These are phyloP conservation scores for Bimuria novae-zelandiae DNA, from an alignment of 2,329 filamentous ascomycete species.

Conservation along the genomic window DNA sequence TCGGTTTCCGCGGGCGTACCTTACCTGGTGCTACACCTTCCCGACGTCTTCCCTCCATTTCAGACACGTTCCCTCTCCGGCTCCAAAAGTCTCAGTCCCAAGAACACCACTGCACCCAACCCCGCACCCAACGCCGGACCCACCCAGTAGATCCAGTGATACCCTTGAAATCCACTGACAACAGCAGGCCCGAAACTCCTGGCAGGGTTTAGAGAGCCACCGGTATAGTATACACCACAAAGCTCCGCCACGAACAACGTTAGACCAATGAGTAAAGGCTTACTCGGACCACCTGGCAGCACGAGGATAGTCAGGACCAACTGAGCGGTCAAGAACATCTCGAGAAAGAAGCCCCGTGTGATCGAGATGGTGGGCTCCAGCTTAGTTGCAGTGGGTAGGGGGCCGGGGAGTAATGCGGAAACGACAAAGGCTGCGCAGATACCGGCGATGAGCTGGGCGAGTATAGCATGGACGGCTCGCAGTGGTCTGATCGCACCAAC, in stretches of 20 bases:
- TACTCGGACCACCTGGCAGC: constrained; percentile 52
- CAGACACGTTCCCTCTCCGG: background rate
- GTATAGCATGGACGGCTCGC: constrained; percentile 20
- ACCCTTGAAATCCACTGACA: constrained; percentile 14
- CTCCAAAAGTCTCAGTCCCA: constrained; percentile 1
- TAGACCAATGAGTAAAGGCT: constrained; percentile 69
- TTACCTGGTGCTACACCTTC: too few species aligned
- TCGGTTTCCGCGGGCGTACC: too few species aligned
- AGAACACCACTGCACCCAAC: background rate
- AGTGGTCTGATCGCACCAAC: constrained; percentile 21
- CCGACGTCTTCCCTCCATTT: too few species aligned
- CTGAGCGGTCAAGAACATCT: constrained; percentile 32
- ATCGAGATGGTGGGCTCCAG: constrained; percentile 19
- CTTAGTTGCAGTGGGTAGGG: constrained; percentile 23
- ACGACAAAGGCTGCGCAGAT: constrained; percentile 34
- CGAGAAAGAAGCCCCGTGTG: constrained; percentile 26
- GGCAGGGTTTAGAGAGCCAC: constrained; percentile 51
- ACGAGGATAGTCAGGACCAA: constrained; percentile 52
- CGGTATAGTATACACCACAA: constrained; percentile 53
- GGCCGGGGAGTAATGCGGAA: constrained; percentile 28
- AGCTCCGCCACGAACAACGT: constrained; percentile 63
- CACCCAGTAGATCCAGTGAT: constrained; percentile 6
- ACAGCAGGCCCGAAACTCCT: constrained; percentile 52
- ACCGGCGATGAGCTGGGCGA: constrained; percentile 29
- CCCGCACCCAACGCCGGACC: background rate